phyloP scores from a whole-genome alignment of 2,329 filamentous ascomycete genomes.

The Tolypocladium tundrense region DNA sequence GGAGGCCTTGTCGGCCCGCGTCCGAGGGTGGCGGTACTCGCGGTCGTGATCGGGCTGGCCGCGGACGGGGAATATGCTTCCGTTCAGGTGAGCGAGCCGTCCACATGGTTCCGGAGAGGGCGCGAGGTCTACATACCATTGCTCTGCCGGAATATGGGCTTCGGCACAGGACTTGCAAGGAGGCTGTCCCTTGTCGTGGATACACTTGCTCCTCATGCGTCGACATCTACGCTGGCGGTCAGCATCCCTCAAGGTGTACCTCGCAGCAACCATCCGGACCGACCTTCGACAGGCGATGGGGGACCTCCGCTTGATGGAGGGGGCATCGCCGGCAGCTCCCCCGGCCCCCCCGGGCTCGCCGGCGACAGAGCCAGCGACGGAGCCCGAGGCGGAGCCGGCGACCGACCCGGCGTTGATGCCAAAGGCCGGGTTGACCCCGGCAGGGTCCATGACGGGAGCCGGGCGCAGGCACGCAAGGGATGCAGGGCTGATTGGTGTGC shows the following conservation, averaged over 20 bases:
- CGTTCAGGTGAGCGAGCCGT: background rate
- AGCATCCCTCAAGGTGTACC: background rate
- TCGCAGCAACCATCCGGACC: constrained; percentile 7
- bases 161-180: constrained; percentile 43
- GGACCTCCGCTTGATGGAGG: constrained; percentile 35
- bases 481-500: background rate
- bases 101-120: background rate
- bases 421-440: constrained; percentile 1
- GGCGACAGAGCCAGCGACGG: constrained; percentile 1
- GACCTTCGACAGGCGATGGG: constrained; percentile 44
- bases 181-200: constrained; percentile 35
- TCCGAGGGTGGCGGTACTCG: constrained; percentile 44
- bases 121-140: constrained; percentile 32
- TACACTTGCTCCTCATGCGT: constrained; percentile 45
- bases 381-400: background rate
- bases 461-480: background rate
- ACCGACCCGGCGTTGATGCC: background rate
- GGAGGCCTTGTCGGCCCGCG: constrained; percentile 33
- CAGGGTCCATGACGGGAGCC: constrained; percentile 2
- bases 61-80: constrained; percentile 40
- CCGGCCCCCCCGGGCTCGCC: constrained; percentile 2
- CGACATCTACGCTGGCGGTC: constrained; percentile 32
- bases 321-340: constrained; percentile 3
- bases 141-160: constrained; percentile 34
- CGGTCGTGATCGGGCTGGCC: constrained; percentile 45